These are phyloP conservation scores for Solanum medicagineum DNA, from an alignment of 257 asterid species.

Conservation along the genomic window DNA sequence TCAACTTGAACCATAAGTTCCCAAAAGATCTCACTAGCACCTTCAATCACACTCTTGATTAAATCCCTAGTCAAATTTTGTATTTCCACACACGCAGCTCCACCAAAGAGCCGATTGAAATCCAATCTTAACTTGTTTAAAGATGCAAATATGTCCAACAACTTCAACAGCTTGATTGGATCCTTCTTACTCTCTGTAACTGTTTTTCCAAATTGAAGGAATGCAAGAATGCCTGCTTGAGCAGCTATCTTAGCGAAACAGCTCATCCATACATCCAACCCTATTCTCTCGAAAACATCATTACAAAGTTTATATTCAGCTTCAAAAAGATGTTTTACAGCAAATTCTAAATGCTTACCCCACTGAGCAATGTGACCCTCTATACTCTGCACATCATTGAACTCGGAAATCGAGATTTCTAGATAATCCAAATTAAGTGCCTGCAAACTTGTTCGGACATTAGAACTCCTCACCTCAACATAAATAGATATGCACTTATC, in stretches of 20 bases:
- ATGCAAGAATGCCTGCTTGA: conserved; percentile 76
- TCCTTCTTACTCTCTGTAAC: conserved; percentile 88
- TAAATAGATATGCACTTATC: conserved; percentile 72
- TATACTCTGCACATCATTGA: conserved; percentile 68
- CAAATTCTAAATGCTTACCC: conserved; percentile 89
- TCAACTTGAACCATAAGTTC: conserved; percentile 87
- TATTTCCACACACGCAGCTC: conserved; percentile 74
- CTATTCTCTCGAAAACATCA: conserved; percentile 77
- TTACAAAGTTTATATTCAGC: conserved; percentile 72
- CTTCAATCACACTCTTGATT: conserved; percentile 70
- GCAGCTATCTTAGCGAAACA: conserved; percentile 82
- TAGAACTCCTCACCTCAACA: conserved; percentile 66
- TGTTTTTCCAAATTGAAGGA: conserved; percentile 71
- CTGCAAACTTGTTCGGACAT: conserved; percentile 66
- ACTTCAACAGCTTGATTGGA: conserved; percentile 69
- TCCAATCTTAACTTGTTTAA: conserved; percentile 74
- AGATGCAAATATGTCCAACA: conserved; percentile 72
- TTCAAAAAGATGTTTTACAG: conserved; percentile 80
- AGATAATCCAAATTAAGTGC: conserved; percentile 88
- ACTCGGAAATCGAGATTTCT: conserved; percentile 73
- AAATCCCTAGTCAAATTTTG: conserved; percentile 78
- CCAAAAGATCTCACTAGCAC: conserved; percentile 87
- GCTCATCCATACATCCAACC: conserved; percentile 70
- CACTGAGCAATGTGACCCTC: conserved; percentile 68
- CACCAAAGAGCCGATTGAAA: conserved; percentile 83